These are phyloP conservation scores for Suhomyces faveliae DNA, from an alignment of 805 yeast genomes.

Conservation along the genomic window DNA sequence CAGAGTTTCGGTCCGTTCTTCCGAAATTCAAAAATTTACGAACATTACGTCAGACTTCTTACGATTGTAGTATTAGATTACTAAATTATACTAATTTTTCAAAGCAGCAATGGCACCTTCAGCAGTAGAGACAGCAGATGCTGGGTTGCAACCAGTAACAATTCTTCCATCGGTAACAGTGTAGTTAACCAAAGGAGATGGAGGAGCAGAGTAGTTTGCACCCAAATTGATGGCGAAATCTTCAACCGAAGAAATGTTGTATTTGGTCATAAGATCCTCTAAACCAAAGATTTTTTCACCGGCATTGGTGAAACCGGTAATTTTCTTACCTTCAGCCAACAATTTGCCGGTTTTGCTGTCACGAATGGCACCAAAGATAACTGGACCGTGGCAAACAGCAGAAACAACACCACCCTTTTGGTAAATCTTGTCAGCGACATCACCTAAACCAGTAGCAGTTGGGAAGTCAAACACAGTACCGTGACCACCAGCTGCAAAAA, in stretches of 20 bases:
- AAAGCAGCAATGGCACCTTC: conserved; percentile 29
- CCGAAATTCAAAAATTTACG: background rate
- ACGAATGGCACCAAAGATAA: conserved; percentile 48
- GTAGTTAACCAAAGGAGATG: conserved; percentile 48
- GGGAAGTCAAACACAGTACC: conserved; percentile 61
- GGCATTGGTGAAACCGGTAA: conserved; percentile 60
- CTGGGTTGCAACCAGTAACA: conserved; percentile 68
- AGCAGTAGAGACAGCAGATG: conserved; percentile 52
- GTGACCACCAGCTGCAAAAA: conserved; percentile 69
- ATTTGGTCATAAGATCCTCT: conserved; percentile 17
- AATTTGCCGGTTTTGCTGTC: conserved; percentile 42
- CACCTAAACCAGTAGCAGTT: conserved; percentile 45
- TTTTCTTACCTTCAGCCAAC: conserved; percentile 50
- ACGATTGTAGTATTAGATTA: no score
- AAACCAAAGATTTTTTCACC: conserved; percentile 43
- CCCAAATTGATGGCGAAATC: conserved; percentile 31
- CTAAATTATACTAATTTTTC: background rate
- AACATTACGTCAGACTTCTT: no score
- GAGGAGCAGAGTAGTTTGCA: conserved; percentile 4
- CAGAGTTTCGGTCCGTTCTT: background rate
- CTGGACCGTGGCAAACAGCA: conserved; percentile 73
- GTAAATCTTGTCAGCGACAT: conserved; percentile 47
- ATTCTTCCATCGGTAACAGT: conserved; percentile 55
- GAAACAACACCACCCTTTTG: conserved; percentile 53
- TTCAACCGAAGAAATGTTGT: conserved; percentile 35